A percentile compares a stretch with the other conserved stretches of the same genome.
phyloP scores from a whole-genome alignment of 2,329 filamentous ascomycete species.

The Mycogone perniciosa region DNA sequence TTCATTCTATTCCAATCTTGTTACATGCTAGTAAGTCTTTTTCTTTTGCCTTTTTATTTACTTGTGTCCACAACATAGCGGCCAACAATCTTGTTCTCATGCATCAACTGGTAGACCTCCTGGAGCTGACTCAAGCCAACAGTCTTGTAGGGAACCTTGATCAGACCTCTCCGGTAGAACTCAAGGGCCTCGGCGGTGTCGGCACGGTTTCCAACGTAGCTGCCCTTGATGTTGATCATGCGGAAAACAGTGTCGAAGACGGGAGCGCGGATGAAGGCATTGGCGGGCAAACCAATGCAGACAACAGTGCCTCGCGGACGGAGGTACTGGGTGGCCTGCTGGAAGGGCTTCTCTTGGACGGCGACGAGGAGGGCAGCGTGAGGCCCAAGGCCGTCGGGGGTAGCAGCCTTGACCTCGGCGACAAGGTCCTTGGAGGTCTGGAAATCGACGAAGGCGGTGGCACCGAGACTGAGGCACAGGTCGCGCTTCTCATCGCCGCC shows the following conservation, averaged over 20 bases:
- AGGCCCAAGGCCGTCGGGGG: constrained; percentile 73
- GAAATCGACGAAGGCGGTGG: constrained; percentile 75
- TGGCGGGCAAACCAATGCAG: constrained; percentile 80
- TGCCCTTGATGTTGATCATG: constrained; percentile 90
- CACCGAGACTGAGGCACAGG: constrained; percentile 65
- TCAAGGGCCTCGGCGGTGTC: constrained; percentile 86
- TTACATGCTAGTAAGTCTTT: neutral
- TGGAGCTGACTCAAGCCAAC: constrained; percentile 74
- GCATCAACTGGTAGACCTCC: constrained; percentile 72
- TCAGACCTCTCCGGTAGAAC: constrained; percentile 76
- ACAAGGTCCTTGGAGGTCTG: constrained; percentile 68
- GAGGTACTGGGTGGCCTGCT: constrained; percentile 86
- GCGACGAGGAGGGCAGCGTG: constrained; percentile 84
- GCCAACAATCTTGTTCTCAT: constrained; percentile 64
- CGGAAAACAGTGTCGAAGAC: constrained; percentile 84
- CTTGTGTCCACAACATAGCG: constrained; percentile 73
- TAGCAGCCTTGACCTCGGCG: constrained; percentile 75
- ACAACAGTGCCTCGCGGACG: constrained; percentile 76
- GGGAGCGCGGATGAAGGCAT: constrained; percentile 72
- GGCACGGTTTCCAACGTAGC: constrained; percentile 87
- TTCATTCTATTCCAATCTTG: neutral
- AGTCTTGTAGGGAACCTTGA: constrained; percentile 82
- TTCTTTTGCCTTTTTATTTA: constrained; percentile 36
- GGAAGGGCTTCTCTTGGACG: constrained; percentile 86
- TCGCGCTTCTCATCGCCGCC: constrained; percentile 72